Evolutionary conservation across 352 stramenopile genomes (phyloP).

Genomic region (Globisporangium emineosum): DNA sequence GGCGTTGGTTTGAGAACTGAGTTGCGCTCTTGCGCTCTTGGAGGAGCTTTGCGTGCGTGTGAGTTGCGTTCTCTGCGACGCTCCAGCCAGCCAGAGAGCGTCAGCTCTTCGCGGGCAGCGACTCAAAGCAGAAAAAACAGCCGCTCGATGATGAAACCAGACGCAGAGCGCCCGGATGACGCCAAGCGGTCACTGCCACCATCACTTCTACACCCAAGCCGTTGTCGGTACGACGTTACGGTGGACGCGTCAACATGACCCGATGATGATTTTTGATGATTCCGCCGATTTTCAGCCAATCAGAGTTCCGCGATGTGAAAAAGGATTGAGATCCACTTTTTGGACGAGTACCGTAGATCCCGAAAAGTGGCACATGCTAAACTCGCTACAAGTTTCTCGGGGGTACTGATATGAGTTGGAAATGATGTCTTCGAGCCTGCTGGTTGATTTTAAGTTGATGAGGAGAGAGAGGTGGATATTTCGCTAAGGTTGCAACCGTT

Average conservation of each 20-base stretch:
- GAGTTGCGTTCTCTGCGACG: not conserved
- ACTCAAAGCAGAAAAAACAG: slow-evolving; percentile 3
- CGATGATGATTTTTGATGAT: not conserved
- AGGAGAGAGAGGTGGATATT: not conserved
- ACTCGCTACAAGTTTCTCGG: not conserved
- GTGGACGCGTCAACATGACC: not conserved
- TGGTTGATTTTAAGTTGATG: not conserved
- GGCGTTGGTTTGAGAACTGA: not conserved
- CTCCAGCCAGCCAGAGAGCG: not conserved
- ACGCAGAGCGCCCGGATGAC: not conserved
- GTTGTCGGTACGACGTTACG: not conserved
- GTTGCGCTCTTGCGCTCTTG: not conserved
- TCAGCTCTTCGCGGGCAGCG: not conserved
- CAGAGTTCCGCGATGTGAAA: not conserved
- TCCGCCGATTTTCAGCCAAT: not conserved
- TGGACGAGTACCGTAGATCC: not conserved
- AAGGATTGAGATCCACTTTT: not conserved
- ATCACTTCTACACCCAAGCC: not conserved
- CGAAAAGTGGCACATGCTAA: not conserved
- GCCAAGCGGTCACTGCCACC: not conserved
- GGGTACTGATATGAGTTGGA: not conserved
- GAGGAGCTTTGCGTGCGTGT: not conserved
- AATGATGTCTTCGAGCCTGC: not conserved
- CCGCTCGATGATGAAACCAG: slow-evolving; percentile 2
- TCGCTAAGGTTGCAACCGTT: not conserved